A percentile compares a stretch with the other conserved stretches of the same genome.
Conservation (phyloP, 345 rosid genomes). For the Hypericum perforatum region DNA sequence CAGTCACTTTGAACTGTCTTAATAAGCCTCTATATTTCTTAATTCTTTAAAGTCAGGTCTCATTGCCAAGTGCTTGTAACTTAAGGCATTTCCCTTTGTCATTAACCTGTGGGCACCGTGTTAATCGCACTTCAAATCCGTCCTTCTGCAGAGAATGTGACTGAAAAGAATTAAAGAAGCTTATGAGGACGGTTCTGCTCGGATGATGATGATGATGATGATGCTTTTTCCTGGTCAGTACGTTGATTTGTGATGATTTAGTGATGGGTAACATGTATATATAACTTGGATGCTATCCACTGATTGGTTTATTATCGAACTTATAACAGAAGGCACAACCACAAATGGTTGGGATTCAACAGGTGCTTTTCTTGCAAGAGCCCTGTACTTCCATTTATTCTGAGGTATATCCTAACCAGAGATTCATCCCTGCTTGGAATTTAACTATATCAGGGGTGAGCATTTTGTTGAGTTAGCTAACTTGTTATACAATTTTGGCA, state of each 20-base stretch:
- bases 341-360: slow-evolving; percentile 99
- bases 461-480: not conserved
- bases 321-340: slow-evolving; percentile 86
- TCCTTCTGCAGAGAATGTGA: slow-evolving; percentile 58
- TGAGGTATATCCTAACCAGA: slow-evolving; percentile 74
- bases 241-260: slow-evolving; percentile 1
- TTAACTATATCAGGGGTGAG: slow-evolving; percentile 90
- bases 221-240: slow-evolving; percentile 91
- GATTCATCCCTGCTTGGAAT: slow-evolving; percentile 97
- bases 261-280: not conserved
- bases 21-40: too few relatives aligned
- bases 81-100: not conserved
- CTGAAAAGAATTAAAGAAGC: slow-evolving; percentile 84
- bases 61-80: not conserved
- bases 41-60: too few relatives aligned
- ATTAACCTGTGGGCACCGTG: not conserved
- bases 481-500: not conserved
- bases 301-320: slow-evolving; percentile 11
- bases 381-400: slow-evolving; percentile 75
- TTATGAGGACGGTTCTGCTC: slow-evolving; percentile 57
- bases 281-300: slow-evolving; percentile 1
- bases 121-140: slow-evolving; percentile 6
- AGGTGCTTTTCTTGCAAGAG: slow-evolving; percentile 88
- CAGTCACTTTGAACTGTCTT: too few relatives aligned
- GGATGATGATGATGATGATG: too few relatives aligned